A percentile compares a stretch with the other conserved stretches of the same genome.
Evolutionary conservation across 139 green algal species (phyloP).

Genomic region (Chlorella sp.): DNA sequence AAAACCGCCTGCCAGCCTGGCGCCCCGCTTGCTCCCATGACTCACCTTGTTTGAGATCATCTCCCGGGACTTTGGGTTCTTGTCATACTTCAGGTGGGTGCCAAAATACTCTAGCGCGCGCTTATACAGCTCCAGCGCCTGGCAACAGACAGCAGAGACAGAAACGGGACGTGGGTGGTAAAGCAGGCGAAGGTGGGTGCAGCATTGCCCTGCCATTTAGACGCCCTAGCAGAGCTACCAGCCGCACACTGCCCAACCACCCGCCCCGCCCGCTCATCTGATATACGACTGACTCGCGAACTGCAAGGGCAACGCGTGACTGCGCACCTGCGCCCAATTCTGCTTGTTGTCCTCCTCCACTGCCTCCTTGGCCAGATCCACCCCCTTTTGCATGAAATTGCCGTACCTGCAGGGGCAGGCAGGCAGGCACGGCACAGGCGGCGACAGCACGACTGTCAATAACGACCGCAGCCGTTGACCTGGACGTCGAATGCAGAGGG

Average conservation of each 20-base stretch:
- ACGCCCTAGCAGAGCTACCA: neutral
- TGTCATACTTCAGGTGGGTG: slow-evolving; percentile 92
- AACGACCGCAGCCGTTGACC: neutral
- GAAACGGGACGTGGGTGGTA: neutral
- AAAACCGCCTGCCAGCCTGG: neutral
- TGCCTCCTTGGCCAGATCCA: slow-evolving; percentile 86
- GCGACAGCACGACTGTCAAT: neutral
- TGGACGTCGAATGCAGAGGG: too few species aligned
- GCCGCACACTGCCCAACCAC: neutral
- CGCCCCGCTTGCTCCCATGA: neutral
- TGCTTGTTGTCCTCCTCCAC: slow-evolving; percentile 79
- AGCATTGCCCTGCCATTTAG: neutral
- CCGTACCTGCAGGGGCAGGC: slow-evolving; percentile 41
- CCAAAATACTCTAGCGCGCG: slow-evolving; percentile 72
- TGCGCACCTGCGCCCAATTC: slow-evolving; percentile 57
- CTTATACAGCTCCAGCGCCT: slow-evolving; percentile 73
- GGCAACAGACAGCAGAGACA: neutral
- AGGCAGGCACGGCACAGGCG: neutral
- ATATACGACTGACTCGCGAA: neutral
- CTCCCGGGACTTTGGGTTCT: slow-evolving; percentile 79
- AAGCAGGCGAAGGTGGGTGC: neutral
- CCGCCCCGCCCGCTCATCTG: neutral
- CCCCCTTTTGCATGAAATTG: slow-evolving; percentile 82
- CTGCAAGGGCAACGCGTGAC: too few species aligned
- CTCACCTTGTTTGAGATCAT: slow-evolving; percentile 71